These are phyloP conservation scores for Colletotrichum sansevieriae DNA, from an alignment of 2,329 filamentous ascomycete genomes.

Conservation along the genomic window DNA sequence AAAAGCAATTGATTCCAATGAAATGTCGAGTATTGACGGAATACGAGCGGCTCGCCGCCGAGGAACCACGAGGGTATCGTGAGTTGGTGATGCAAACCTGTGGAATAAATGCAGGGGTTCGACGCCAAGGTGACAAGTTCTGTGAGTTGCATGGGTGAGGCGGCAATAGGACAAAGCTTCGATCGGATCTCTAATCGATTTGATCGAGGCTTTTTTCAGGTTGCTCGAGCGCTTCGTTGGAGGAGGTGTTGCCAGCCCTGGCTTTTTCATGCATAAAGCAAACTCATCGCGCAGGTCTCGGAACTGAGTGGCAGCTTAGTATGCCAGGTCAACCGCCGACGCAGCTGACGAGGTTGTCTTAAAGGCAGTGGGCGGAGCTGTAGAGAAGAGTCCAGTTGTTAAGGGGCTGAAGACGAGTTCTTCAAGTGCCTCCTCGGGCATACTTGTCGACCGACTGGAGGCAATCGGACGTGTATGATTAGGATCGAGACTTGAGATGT, in stretches of 20 bases:
- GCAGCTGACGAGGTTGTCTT: background rate
- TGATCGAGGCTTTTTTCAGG: slow-evolving; percentile 19
- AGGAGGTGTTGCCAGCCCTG: slow-evolving; percentile 4
- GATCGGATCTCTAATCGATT: slow-evolving; percentile 7
- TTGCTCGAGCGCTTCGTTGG: slow-evolving; percentile 27
- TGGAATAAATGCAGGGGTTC: slow-evolving; percentile 7
- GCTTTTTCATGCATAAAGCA: slow-evolving; percentile 28
- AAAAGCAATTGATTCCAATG: background rate
- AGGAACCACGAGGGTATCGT: background rate
- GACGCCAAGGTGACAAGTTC: slow-evolving; percentile 16
- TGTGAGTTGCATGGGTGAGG: slow-evolving; percentile 23
- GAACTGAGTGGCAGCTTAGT: slow-evolving; percentile 11
- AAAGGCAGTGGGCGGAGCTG: slow-evolving; percentile 1
- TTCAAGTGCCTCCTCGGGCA: background rate
- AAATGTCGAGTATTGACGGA: background rate
- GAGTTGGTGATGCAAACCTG: slow-evolving; percentile 6
- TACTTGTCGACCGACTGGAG: background rate
- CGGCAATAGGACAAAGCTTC: slow-evolving; percentile 30
- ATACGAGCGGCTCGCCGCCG: background rate
- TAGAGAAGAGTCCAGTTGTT: slow-evolving; percentile 18
- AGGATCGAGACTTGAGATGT: background rate
- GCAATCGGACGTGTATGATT: background rate
- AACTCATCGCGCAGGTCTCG: slow-evolving; percentile 25
- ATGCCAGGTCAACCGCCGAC: slow-evolving; percentile 2
- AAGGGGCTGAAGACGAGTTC: slow-evolving; percentile 1